A percentile compares a stretch with the other conserved stretches of the same genome.
Evolutionary conservation across 176 grass and related monocot genomes (phyloP).

Genomic region (Avena atlantica): DNA sequence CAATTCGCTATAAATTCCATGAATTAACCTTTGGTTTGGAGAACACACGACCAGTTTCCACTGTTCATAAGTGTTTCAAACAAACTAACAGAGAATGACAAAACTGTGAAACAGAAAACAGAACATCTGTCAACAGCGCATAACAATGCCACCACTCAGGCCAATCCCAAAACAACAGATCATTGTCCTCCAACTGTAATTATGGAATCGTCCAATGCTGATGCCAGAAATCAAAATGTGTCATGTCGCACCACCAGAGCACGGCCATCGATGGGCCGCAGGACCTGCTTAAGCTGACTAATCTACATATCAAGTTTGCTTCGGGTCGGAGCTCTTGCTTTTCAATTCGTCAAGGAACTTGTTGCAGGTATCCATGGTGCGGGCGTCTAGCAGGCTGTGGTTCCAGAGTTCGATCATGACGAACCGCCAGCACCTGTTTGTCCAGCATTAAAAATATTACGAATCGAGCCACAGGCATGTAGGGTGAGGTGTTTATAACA

Average conservation of each 20-base stretch:
- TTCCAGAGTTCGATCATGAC: slow-evolving; percentile 46
- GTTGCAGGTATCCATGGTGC: slow-evolving; percentile 75
- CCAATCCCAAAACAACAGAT: not conserved
- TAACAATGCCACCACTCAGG: not conserved
- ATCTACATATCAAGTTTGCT: slow-evolving; percentile 21
- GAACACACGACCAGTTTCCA: not conserved
- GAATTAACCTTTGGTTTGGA: too few species aligned
- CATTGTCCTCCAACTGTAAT: too few species aligned
- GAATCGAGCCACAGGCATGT: not conserved
- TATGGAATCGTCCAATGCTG: not conserved
- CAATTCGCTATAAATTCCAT: too few species aligned
- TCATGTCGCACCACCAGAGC: not conserved
- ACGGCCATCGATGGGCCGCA: not conserved
- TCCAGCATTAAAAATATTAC: not conserved
- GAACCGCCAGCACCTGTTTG: slow-evolving; percentile 70
- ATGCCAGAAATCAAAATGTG: not conserved
- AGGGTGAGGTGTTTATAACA: not conserved
- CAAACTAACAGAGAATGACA: too few species aligned
- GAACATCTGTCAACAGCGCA: not conserved
- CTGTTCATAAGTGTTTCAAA: not conserved
- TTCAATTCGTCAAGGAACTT: slow-evolving; percentile 58
- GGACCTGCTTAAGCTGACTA: not conserved
- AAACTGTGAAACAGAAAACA: not conserved
- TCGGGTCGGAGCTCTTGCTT: slow-evolving; percentile 31
- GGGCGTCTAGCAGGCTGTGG: slow-evolving; percentile 66